Evolutionary conservation across 495 filamentous ascomycete genomes (phyloP).

Genomic region (Talaromyces stipitatus): DNA sequence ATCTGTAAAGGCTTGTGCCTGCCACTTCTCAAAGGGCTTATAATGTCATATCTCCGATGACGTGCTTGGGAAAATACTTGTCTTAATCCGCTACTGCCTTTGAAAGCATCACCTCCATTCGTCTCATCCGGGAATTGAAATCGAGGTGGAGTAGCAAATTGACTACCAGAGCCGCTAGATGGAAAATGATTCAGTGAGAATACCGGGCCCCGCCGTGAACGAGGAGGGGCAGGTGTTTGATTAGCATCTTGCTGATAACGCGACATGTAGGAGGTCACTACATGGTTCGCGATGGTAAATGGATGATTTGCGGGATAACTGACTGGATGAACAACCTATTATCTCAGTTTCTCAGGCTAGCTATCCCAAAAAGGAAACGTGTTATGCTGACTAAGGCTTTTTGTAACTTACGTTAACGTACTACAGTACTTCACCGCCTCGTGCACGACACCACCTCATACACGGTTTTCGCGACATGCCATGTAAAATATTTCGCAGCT

Average conservation of each 20-base stretch:
- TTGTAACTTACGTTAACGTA: too few species aligned
- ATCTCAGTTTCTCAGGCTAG: too few species aligned
- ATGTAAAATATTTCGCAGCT: too few species aligned
- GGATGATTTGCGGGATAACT: too few species aligned
- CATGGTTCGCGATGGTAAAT: background rate
- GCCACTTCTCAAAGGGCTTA: background rate
- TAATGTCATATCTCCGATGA: background rate
- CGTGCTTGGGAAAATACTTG: background rate
- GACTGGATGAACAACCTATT: too few species aligned
- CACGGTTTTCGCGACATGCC: too few species aligned
- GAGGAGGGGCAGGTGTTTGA: background rate
- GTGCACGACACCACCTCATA: too few species aligned
- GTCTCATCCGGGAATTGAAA: conserved; percentile 19
- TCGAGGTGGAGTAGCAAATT: conserved; percentile 36
- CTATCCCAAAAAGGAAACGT: too few species aligned
- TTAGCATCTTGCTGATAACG: background rate
- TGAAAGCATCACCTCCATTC: background rate
- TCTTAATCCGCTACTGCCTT: background rate
- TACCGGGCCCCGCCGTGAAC: background rate
- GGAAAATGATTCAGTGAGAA: conserved; percentile 15
- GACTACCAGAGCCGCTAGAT: conserved; percentile 10
- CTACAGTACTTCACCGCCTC: too few species aligned
- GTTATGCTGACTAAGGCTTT: too few species aligned
- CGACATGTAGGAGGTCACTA: conserved; percentile 2
- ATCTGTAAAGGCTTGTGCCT: background rate